Percentiles rank a stretch among this genome's conserved stretches.
These are phyloP conservation scores for Colletotrichum karsti DNA, from an alignment of 2,329 filamentous ascomycete species.

Conservation along the genomic window DNA sequence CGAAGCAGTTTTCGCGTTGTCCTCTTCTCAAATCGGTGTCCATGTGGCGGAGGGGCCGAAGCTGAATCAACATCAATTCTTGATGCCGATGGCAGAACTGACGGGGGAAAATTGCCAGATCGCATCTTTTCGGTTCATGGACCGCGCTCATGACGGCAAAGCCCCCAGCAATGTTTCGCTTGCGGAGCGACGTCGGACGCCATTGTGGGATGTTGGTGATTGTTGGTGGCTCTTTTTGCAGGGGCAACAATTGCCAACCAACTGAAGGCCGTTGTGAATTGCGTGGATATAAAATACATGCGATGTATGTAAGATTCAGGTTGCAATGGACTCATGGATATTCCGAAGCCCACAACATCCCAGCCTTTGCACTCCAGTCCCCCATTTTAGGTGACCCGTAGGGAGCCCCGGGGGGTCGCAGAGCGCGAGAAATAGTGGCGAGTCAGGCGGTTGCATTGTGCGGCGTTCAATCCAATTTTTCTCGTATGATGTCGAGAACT, in stretches of 20 bases:
- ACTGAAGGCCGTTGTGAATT: background rate
- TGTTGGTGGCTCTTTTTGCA: background rate
- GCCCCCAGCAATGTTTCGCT: background rate
- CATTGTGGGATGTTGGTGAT: background rate
- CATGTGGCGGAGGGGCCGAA: background rate
- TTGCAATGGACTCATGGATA: background rate
- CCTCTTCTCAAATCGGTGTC: background rate
- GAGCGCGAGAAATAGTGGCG: background rate
- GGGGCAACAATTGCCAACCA: background rate
- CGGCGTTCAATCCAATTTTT: background rate
- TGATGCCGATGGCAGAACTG: background rate
- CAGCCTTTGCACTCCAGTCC: background rate
- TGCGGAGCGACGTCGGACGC: background rate
- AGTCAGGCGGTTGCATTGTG: conserved; percentile 2
- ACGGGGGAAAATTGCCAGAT: background rate
- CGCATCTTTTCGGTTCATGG: background rate
- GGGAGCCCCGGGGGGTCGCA: background rate
- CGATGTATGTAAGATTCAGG: background rate
- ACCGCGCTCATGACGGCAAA: background rate
- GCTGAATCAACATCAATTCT: background rate
- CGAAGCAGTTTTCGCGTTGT: background rate
- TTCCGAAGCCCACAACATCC: background rate
- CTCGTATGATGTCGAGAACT: conserved; percentile 3
- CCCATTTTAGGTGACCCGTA: background rate
- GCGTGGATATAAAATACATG: background rate